Evolutionary conservation across 2,329 filamentous ascomycete genomes (phyloP).

Genomic region (Stachybotrys chartarum): DNA sequence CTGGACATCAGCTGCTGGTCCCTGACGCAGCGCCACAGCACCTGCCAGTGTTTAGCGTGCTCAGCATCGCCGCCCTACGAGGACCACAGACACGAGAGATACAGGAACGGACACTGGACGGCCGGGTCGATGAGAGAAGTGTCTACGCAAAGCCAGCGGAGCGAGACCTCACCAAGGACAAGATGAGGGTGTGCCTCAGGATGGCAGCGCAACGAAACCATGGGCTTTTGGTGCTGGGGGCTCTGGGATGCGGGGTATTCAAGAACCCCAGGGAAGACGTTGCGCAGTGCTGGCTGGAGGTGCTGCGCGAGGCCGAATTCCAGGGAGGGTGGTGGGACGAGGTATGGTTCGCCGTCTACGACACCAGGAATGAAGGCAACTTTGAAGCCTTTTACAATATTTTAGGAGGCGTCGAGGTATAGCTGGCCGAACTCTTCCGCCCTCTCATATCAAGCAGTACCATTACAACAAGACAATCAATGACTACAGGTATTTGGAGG

Average conservation of each 20-base stretch:
- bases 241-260: slow-evolving; percentile 63
- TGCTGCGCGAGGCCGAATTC: slow-evolving; percentile 55
- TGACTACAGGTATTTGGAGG: too few relatives aligned
- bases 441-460: not conserved
- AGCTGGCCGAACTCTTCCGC: not conserved
- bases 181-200: slow-evolving; percentile 55
- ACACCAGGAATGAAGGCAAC: slow-evolving; percentile 38
- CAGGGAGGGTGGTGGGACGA: slow-evolving; percentile 55
- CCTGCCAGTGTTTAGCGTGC: slow-evolving; percentile 48
- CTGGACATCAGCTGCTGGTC: slow-evolving; percentile 38
- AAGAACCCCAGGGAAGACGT: slow-evolving; percentile 54
- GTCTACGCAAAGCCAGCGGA: slow-evolving; percentile 35
- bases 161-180: slow-evolving; percentile 49
- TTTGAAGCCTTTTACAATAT: slow-evolving; percentile 40
- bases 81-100: slow-evolving; percentile 24
- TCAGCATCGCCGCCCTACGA: slow-evolving; percentile 52
- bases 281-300: slow-evolving; percentile 54
- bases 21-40: slow-evolving; percentile 19
- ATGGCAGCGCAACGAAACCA: slow-evolving; percentile 52
- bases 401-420: slow-evolving; percentile 28
- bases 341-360: slow-evolving; percentile 57
- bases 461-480: too few relatives aligned
- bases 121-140: slow-evolving; percentile 16
- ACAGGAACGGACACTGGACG: slow-evolving; percentile 7
- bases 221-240: slow-evolving; percentile 56